Evolutionary conservation across 2,329 filamentous ascomycete species (phyloP), one percentile per base, ranked within the genome.

Genomic region (Curvularia verruculosa): DNA sequence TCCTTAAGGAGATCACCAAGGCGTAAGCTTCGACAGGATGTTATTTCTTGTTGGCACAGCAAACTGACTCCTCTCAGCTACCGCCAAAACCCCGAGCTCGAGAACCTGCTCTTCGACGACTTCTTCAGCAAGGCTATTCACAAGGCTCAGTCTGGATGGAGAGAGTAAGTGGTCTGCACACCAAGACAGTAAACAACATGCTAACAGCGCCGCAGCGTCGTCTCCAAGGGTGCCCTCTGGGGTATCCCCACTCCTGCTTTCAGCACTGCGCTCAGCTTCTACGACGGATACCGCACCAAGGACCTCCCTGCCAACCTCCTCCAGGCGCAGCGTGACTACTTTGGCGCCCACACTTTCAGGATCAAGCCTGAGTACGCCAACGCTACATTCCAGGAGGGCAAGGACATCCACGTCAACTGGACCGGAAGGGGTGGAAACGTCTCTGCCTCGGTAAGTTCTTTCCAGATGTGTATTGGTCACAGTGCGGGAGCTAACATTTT

Each of bases 81-180:
- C 88, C 94, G 94, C 82, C 88, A 86, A 70, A 88, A 97, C 85
- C 90, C 92, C 67, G 90, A 97, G 67, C 90, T 99, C 66, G 90
- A 97, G 88, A 99, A 99, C 87, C 84, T 99, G 71, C 87, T 99
- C 71, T 99, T 98, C 81, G 92, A 96, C 80, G 91, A 96, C 79
- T 99, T 99, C 89, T 99, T 99, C 90, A 96, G 96, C 87, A 91
- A 95, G 84, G 95, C 95, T 73, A 99, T 99, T 81, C 89, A 97
- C 88, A 91, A 89, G 76, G 95, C 95, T 59, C 95, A 99, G 85
- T 55, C 76, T 50, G 76, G 76, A 52, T 78, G 76, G 76, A 76
- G 76, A 73, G 74, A 78, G 69, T 73, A 43, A 65, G 69, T 68
- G 43, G 10, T 12, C 12, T 26, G n/a, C 29, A 24, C 7, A 9